A percentile compares a stretch with the other conserved stretches of the same genome.
These are phyloP conservation scores for Camelina sativa DNA, from an alignment of 345 rosid species.

Conservation along the genomic window DNA sequence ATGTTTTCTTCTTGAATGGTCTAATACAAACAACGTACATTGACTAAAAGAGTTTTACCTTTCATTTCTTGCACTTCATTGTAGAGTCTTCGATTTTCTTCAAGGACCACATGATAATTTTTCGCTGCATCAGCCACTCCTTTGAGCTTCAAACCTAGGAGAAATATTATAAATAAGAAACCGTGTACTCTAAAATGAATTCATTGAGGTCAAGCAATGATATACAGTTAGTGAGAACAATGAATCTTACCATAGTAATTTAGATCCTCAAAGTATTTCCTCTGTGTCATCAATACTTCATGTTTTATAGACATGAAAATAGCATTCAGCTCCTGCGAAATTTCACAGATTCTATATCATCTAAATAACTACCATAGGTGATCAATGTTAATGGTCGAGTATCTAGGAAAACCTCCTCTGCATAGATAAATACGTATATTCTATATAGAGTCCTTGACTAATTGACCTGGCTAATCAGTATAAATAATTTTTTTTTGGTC, in stretches of 20 bases:
- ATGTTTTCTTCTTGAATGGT: neutral
- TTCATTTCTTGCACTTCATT: conserved; percentile 96
- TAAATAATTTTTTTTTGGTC: too few relatives aligned
- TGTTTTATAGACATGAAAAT: conserved; percentile 53
- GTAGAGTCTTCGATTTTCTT: conserved; percentile 85
- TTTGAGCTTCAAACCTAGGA: conserved; percentile 74
- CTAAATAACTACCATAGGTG: conserved; percentile 4
- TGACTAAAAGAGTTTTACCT: conserved; percentile 56
- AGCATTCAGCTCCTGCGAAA: conserved; percentile 65
- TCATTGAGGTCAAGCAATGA: conserved; percentile 17
- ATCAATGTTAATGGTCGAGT: conserved; percentile 60
- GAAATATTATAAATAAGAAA: conserved; percentile 22
- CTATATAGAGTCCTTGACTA: too few relatives aligned
- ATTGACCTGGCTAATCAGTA: too few relatives aligned
- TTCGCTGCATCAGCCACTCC: conserved; percentile 83
- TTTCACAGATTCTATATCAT: conserved; percentile 9
- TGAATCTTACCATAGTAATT: conserved; percentile 62
- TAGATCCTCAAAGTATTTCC: conserved; percentile 64
- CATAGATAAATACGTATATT: conserved; percentile 2
- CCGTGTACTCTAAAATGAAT: conserved; percentile 23
- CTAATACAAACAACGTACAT: conserved; percentile 23
- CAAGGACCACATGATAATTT: conserved; percentile 77
- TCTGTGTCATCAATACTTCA: conserved; percentile 68
- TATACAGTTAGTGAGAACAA: neutral
- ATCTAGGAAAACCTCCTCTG: conserved; percentile 94